These are phyloP conservation scores for Aspergillus coremiiformis DNA, from an alignment of 495 filamentous ascomycete species.

Conservation along the genomic window DNA sequence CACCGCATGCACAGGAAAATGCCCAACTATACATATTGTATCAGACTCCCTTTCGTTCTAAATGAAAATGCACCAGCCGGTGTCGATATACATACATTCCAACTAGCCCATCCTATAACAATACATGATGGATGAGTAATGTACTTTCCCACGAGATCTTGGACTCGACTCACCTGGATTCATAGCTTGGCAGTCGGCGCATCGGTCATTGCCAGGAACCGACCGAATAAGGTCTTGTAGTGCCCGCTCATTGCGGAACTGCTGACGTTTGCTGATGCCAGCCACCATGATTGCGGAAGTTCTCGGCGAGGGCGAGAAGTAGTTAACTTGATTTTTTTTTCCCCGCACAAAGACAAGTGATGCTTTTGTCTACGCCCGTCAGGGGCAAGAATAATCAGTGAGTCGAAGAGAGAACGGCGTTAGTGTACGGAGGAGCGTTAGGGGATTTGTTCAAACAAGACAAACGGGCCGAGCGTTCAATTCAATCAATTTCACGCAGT, in stretches of 20 bases:
- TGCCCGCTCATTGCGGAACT: slow-evolving; percentile 88
- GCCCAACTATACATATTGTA: slow-evolving; percentile 56
- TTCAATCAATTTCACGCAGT: too few relatives aligned
- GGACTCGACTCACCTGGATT: slow-evolving; percentile 69
- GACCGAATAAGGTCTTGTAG: slow-evolving; percentile 83
- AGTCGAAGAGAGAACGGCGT: not conserved
- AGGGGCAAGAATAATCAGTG: not conserved
- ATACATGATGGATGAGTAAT: slow-evolving; percentile 5
- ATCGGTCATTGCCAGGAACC: slow-evolving; percentile 87
- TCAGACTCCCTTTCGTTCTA: not conserved
- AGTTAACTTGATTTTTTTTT: too few relatives aligned
- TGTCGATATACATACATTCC: slow-evolving; percentile 65
- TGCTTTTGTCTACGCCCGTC: not conserved
- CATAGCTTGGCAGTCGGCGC: slow-evolving; percentile 84
- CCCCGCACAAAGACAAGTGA: not conserved
- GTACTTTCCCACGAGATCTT: not conserved
- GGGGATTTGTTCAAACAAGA: not conserved
- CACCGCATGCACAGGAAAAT: slow-evolving; percentile 98
- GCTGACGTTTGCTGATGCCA: slow-evolving; percentile 80
- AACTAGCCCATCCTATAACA: slow-evolving; percentile 86
- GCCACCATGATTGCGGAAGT: slow-evolving; percentile 41
- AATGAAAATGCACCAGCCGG: not conserved
- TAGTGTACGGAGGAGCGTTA: not conserved
- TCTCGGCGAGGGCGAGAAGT: slow-evolving; percentile 12
- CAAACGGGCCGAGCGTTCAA: slow-evolving; percentile 12